Conservation (phyloP, 495 filamentous ascomycete genomes). For the Talaromyces nanjingensis region DNA sequence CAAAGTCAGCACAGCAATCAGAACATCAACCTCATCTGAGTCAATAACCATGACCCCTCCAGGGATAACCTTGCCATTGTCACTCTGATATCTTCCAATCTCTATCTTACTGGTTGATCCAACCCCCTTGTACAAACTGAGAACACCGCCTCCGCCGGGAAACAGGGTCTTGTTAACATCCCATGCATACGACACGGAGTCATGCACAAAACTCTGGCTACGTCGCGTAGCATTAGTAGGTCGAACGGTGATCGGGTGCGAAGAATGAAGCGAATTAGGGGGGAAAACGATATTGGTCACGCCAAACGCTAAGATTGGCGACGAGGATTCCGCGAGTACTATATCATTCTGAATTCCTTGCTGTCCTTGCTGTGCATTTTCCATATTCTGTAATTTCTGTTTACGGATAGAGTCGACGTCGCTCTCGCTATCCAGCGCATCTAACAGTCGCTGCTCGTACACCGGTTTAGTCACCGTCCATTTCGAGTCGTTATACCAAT, state of each 20-base stretch:
- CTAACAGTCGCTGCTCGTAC: not conserved
- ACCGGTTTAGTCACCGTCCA: not conserved
- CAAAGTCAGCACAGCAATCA: constrained; percentile 8
- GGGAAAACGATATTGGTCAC: constrained; percentile 9
- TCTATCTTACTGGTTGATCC: constrained; percentile 5
- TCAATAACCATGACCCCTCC: constrained; percentile 6
- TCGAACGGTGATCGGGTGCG: constrained; percentile 6
- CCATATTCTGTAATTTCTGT: not conserved
- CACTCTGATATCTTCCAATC: constrained; percentile 9
- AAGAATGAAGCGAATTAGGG: constrained; percentile 2
- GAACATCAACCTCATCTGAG: constrained; percentile 5
- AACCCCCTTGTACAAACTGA: constrained; percentile 8
- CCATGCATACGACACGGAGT: constrained; percentile 6
- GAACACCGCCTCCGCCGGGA: constrained; percentile 4
- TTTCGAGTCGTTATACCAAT: constrained; percentile 9
- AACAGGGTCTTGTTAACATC: constrained; percentile 8
- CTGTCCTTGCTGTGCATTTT: not conserved
- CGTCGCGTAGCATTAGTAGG: constrained; percentile 6
- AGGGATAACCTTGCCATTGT: constrained; percentile 6
- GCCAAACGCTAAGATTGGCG: constrained; percentile 5
- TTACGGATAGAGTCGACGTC: constrained; percentile 3
- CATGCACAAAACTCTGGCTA: constrained; percentile 8
- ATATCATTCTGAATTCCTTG: not conserved
- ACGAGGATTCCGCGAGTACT: constrained; percentile 4
- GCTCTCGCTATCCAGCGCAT: not conserved